phyloP scores from a whole-genome alignment of 345 rosid genomes.

The Litchi chinensis region DNA sequence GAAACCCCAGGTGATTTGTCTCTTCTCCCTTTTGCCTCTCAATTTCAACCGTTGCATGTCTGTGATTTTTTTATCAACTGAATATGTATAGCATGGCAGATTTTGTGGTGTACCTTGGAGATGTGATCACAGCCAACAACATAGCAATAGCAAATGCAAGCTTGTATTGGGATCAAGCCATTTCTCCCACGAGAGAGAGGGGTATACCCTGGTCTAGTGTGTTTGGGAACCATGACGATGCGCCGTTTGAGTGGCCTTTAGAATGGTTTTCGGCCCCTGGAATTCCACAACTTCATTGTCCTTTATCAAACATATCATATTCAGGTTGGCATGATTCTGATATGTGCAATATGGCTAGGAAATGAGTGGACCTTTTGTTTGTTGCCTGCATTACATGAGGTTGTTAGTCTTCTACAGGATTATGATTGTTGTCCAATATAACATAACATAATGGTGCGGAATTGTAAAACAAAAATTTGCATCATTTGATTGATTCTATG shows the following conservation, averaged over 20 bases:
- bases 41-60: not conserved
- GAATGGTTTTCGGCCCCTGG: constrained; percentile 83
- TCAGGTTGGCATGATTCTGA: constrained; percentile 31
- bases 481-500: not conserved
- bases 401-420: not conserved
- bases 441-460: not conserved
- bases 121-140: constrained; percentile 84
- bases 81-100: constrained; percentile 38
- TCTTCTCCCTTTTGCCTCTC: not conserved
- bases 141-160: constrained; percentile 72
- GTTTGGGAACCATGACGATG: constrained; percentile 91
- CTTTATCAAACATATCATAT: constrained; percentile 35
- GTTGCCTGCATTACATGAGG: not conserved
- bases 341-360: not conserved
- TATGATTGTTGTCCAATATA: not conserved
- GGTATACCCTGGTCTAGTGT: constrained; percentile 75
- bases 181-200: constrained; percentile 70
- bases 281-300: constrained; percentile 64
- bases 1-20: constrained; percentile 32
- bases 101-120: constrained; percentile 88
- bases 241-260: constrained; percentile 73
- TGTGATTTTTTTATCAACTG: not conserved
- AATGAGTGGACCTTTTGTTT: not conserved
- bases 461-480: not conserved
- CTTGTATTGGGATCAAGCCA: constrained; percentile 76